Base-by-base conservation (phyloP, 768 basidiomycete genomes). In the Rhodotorula diobovata region DNA sequence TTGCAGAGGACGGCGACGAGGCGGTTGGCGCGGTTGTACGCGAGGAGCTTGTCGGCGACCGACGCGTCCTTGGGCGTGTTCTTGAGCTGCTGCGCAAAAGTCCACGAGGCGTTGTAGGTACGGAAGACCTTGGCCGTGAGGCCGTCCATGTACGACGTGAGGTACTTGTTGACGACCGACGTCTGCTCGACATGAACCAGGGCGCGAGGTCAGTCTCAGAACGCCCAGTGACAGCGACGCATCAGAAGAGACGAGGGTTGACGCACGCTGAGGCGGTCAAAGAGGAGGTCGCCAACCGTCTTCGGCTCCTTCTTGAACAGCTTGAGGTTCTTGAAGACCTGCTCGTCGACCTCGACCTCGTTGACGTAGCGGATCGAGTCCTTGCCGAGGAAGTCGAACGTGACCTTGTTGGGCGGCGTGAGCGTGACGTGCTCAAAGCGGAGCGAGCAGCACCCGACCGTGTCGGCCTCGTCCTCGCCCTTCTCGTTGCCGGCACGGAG, bases 401-500 rank as follows among this genome's bases (percentile, higher is more conserved):
- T 84, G 80, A 98, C 87, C 77, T 86, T 87, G 83, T 91, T 87
- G 18, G 93, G 93, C 15, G 88, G 87, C 76, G 90, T 87, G 63
- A 97, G 83, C 4, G 95, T 97, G 79, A 99, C 89, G 81, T 99
- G 96, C 80, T 98, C 93, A 80, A 89, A 95, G 41, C 94, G 90
- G 60, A 99, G 83, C 9, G 96, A 99, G 81, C 96, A 99, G 82
- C 96, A 98, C 79, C 96, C 96, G 66, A 98, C 93, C 0, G 96
- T 99, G 80, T 99, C 96, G 2, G 96, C 96, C 81, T 98, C 96
- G 76, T 99, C 96, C 78, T 97, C 96, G 55, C 95, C 96, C 81
- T 99, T 99, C 83, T 99, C 96, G 81, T 98, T 98, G 74, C 96
- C 96, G 58, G 94, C 94, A 85, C 96, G 91, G 80, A 99, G 89